A percentile compares a stretch with the other conserved stretches of the same genome.
These are phyloP conservation scores for Senecio squalidus DNA, from an alignment of 140 eudicot species.

Conservation along the genomic window DNA sequence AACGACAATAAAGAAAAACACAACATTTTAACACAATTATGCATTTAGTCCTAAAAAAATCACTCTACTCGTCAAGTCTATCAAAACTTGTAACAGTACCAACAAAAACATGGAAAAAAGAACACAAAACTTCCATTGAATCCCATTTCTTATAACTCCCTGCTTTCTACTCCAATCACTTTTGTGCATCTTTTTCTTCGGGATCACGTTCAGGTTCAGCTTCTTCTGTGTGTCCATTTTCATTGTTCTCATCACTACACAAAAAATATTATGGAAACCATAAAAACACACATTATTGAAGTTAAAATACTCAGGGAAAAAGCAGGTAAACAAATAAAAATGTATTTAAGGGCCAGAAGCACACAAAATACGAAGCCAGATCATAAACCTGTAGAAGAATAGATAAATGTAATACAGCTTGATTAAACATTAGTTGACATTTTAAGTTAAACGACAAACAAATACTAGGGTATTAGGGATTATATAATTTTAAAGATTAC, in stretches of 20 bases:
- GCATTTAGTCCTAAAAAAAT: conserved; percentile 28
- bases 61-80: conserved; percentile 28
- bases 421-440: no score
- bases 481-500: background rate
- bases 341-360: background rate
- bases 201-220: background rate
- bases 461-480: background rate
- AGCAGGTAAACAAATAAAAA: background rate
- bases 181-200: conserved; percentile 16
- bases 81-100: conserved; percentile 34
- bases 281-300: background rate
- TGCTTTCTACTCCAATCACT: conserved; percentile 6
- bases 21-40: conserved; percentile 19
- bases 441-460: background rate
- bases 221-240: conserved; percentile 27
- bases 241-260: conserved; percentile 30
- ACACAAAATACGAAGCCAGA: background rate
- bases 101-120: conserved; percentile 15
- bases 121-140: conserved; percentile 18
- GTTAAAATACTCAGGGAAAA: no score
- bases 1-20: conserved; percentile 1
- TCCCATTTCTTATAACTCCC: background rate
- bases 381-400: background rate
- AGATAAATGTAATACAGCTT: background rate
- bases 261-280: no score